Base-by-base conservation (phyloP, 2,329 filamentous ascomycete species). In the Fusarium verrucosum region DNA sequence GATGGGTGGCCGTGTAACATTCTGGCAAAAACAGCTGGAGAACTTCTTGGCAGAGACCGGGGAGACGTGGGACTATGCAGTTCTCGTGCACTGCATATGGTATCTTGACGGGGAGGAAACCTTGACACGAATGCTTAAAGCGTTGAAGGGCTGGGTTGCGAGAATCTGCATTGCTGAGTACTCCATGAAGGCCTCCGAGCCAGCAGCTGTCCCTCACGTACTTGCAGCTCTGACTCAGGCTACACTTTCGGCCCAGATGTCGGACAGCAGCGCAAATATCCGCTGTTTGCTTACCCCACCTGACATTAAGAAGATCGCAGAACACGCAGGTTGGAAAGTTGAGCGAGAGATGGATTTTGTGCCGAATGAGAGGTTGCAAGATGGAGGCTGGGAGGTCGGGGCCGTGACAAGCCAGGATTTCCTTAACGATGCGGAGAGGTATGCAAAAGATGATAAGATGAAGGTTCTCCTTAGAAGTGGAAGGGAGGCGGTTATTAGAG, bases 141-240 rank as follows among this genome's bases (percentile, higher is more conserved):
- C 30, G 3, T 28, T 60, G 0, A 60, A 22, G 4, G 55, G 47
- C 1, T 19, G 57, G 2, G 57, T 54, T 1, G 13, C 16, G 1
- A 60, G n/a, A 10, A 2, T 60, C 3, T 60, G 55, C 10, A 36
- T 60, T 14, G 46, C 57, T 0, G 57, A 60, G 20, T 60, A 60
- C 7, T 38, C 57, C 1, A 54, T 60, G 55, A 58, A 60, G 3
- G 46, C 55, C 7, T 60, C 55, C 19, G 35, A 36, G 10, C 11
- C 30, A 5, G 7, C 46, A 3, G 55, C 55, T 20, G 13, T 46
- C 2, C 55, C 57, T 14, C 57, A 60, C 10, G 9, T 60, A 1
- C 17, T 60, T 9, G 55, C 57, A 10, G 57, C 57, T 0, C 2
- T 60, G 4, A 14, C 57, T 2, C 57, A 42, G 4, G 40, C 57